These are phyloP conservation scores for Hyphopichia burtonii DNA, from an alignment of 1,139 yeast genomes.

Conservation along the genomic window DNA sequence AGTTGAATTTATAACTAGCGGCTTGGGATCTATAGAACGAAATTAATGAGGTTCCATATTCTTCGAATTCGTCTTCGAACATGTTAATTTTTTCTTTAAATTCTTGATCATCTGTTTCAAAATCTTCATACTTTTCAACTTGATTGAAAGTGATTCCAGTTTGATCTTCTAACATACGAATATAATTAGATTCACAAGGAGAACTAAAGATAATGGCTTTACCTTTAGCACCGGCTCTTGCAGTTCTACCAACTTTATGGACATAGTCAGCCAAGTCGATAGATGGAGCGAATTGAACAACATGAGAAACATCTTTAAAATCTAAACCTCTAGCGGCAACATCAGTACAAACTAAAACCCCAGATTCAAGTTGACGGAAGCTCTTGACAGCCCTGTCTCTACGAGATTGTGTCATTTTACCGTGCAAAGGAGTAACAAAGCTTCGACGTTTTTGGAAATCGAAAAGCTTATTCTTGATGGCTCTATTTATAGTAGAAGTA, in stretches of 20 bases:
- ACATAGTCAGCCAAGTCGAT: constrained; percentile 73
- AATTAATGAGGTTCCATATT: constrained; percentile 26
- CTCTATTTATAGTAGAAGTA: constrained; percentile 14
- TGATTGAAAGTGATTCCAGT: constrained; percentile 53
- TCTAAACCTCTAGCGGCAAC: constrained; percentile 98
- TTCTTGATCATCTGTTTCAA: constrained; percentile 11
- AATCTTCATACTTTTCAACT: constrained; percentile 12
- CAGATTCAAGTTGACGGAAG: constrained; percentile 51
- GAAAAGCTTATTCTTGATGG: constrained; percentile 11
- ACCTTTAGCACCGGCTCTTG: constrained; percentile 87
- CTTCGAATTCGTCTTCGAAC: constrained; percentile 12
- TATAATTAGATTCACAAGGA: constrained; percentile 48
- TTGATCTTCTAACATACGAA: constrained; percentile 38
- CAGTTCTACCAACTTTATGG: constrained; percentile 96
- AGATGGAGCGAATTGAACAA: constrained; percentile 77
- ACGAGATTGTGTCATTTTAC: constrained; percentile 64
- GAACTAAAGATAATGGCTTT: constrained; percentile 54
- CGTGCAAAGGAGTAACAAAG: constrained; percentile 52
- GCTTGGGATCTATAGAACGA: constrained; percentile 33
- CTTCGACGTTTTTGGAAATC: constrained; percentile 9
- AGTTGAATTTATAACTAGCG: constrained; percentile 23
- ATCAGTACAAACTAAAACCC: constrained; percentile 79
- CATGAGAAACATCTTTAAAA: constrained; percentile 81
- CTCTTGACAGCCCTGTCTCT: constrained; percentile 58
- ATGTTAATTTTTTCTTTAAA: constrained; percentile 11